Evolutionary conservation across 805 yeast species (phyloP), one percentile per base, ranked within the genome.

Genomic region (Sungouiella thailandica): DNA sequence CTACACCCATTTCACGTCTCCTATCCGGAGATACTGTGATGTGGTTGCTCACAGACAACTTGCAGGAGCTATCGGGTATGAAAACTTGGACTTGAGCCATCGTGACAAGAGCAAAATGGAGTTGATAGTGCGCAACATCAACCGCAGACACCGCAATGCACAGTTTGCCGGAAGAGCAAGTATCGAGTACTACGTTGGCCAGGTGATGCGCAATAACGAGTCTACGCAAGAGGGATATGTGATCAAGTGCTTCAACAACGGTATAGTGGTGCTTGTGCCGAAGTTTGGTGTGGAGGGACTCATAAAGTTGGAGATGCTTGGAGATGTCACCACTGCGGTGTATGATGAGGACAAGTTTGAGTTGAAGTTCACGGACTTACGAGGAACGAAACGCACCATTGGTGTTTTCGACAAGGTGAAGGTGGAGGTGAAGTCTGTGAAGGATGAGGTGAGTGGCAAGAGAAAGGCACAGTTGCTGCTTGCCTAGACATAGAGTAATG

Each of bases 161-260:
- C 99, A 93, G 62, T 85, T 90, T 68, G 99, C 99, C 2, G 99
- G 98, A 24, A 76, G 99, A 55, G 97, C 98, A 14, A 84, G 95
- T 55, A 86, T 93, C 41, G 98, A 93, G 58, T 93, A 93, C 62
- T 93, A 86, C 53, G 98, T 93, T 31, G 99, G 99, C 7, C 97
- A 93, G 65, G 96, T 90, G 26, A 83, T 93, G 84, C 84, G 86
- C 57, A 80, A 80, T 53, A 80, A 80, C 48, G 88, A 85, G 52
- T 68, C 83, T 23, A 68, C 69, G 11, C 95, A 86, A 55, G 88
- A 86, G 44, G 98, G 97, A 7, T 89, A 86, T 50, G 81, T 89
- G 18, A 88, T 90, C 52, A 84, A 86, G 56, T 93, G 93, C 18
- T 89, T 93, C 57, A 80, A 86, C 41, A 93, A 93, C 56, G 98